phyloP scores from a whole-genome alignment of 192 early-diverging fungal genomes.

The Mycoemilia scoparia region DNA sequence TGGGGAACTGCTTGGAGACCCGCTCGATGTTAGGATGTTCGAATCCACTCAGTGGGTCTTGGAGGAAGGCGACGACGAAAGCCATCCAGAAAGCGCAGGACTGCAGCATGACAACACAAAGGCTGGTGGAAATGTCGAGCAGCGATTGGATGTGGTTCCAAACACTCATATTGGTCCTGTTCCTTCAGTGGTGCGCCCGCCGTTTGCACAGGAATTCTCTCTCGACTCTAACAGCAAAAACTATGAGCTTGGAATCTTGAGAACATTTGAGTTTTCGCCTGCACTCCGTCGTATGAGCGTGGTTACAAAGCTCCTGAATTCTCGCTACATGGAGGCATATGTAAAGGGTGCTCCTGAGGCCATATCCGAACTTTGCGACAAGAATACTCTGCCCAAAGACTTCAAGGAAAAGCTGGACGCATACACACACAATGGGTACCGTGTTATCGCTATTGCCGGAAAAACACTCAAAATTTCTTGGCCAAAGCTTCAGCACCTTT shows the following conservation, averaged over 20 bases:
- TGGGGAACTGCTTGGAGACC: constrained; percentile 83
- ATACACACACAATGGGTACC: constrained; percentile 92
- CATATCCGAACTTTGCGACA: constrained; percentile 69
- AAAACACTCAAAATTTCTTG: constrained; percentile 51
- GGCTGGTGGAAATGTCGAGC: constrained; percentile 4
- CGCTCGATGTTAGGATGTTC: constrained; percentile 96
- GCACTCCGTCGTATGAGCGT: constrained; percentile 82
- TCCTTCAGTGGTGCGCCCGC: constrained; percentile 77
- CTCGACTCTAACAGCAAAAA: constrained; percentile 20
- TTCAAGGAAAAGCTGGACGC: constrained; percentile 60
- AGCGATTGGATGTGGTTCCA: too few relatives aligned
- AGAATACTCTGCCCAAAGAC: constrained; percentile 67
- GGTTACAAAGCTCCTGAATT: constrained; percentile 54
- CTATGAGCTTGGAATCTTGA: constrained; percentile 61
- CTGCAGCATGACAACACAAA: background rate
- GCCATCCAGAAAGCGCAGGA: constrained; percentile 1
- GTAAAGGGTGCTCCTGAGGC: constrained; percentile 98
- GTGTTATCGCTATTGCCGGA: constrained; percentile 85
- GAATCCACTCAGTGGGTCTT: constrained; percentile 85
- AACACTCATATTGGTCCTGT: too few relatives aligned
- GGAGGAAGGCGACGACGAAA: constrained; percentile 69
- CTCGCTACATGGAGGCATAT: constrained; percentile 45
- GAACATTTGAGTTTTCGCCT: constrained; percentile 87
- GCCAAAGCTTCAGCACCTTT: constrained; percentile 50
- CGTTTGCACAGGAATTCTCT: constrained; percentile 41